Conservation (phyloP, 352 stramenopile genomes). For the Aphanomyces cochlioides region DNA sequence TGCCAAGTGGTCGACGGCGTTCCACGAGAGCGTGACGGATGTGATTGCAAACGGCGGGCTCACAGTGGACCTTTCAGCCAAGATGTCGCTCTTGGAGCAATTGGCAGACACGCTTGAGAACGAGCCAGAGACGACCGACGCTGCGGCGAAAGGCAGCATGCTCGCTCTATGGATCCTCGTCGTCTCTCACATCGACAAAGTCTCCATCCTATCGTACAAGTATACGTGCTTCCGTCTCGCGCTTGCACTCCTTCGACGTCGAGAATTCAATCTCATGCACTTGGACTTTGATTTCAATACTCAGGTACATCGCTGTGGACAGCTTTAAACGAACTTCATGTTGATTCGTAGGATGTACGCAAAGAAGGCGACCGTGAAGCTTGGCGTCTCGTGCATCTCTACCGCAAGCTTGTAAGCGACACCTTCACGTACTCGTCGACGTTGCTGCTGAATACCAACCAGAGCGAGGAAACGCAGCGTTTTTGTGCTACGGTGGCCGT, state of each 20-base stretch:
- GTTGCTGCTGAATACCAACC: conserved; percentile 3
- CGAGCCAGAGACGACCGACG: not conserved
- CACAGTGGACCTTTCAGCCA: conserved; percentile 13
- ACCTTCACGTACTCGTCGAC: conserved; percentile 11
- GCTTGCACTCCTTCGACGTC: not conserved
- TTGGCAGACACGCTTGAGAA: conserved; percentile 2
- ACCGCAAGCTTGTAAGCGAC: conserved; percentile 21
- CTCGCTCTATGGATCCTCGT: conserved; percentile 19
- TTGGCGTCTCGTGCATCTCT: conserved; percentile 14
- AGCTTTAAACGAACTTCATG: not conserved
- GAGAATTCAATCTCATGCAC: conserved; percentile 9
- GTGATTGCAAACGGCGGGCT: conserved; percentile 20
- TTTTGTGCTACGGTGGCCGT: conserved; percentile 10
- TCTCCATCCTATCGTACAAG: conserved; percentile 16
- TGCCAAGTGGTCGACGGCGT: not conserved
- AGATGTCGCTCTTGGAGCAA: conserved; percentile 14
- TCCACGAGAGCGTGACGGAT: conserved; percentile 12
- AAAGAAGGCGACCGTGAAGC: conserved; percentile 22
- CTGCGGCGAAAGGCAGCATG: conserved; percentile 5
- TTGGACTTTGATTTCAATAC: conserved; percentile 27
- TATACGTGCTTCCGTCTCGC: conserved; percentile 19
- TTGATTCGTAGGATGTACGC: conserved; percentile 7
- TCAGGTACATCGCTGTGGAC: not conserved
- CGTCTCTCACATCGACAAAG: conserved; percentile 7
- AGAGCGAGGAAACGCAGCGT: not conserved